Evolutionary conservation across 2,329 filamentous ascomycete species (phyloP).

Genomic region (Zopfia rhizophila): DNA sequence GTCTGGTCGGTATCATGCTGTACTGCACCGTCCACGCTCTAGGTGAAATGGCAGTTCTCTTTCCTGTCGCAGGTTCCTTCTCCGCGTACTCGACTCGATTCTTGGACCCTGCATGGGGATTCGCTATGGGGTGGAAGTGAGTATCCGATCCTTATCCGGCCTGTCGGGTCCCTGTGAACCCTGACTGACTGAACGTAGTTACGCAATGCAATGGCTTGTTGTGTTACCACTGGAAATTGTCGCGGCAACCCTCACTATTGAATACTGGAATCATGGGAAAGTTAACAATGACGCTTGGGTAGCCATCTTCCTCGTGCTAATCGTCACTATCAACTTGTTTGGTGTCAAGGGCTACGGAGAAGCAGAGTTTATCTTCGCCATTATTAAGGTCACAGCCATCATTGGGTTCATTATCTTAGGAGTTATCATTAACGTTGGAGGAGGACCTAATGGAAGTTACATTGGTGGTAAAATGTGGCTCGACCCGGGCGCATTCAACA

Average conservation of each 20-base stretch:
- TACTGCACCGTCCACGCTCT: constrained; percentile 93
- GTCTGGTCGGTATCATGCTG: constrained; percentile 83
- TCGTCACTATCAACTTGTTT: constrained; percentile 85
- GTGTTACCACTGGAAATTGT: constrained; percentile 88
- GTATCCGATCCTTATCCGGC: constrained; percentile 24
- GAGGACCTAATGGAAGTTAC: constrained; percentile 70
- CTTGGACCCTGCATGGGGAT: constrained; percentile 92
- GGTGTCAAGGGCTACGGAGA: constrained; percentile 91
- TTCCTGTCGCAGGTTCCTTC: constrained; percentile 91
- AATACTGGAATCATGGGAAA: constrained; percentile 74
- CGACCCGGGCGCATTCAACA: constrained; percentile 83
- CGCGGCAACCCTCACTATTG: constrained; percentile 83
- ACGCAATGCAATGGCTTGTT: constrained; percentile 87
- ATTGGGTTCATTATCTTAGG: constrained; percentile 91
- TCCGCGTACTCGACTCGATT: constrained; percentile 92
- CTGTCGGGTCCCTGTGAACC: constrained; percentile 13
- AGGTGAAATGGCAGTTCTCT: constrained; percentile 89
- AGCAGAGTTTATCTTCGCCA: constrained; percentile 86
- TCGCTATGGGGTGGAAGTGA: constrained; percentile 90
- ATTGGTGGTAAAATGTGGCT: constrained; percentile 83
- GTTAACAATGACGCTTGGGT: constrained; percentile 74
- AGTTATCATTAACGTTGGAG: constrained; percentile 85
- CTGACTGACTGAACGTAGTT: constrained; percentile 51
- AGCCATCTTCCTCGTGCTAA: constrained; percentile 79
- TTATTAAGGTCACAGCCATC: constrained; percentile 86